phyloP scores from a whole-genome alignment of 768 basidiomycete genomes.

The Hygrocybe coccinea region DNA sequence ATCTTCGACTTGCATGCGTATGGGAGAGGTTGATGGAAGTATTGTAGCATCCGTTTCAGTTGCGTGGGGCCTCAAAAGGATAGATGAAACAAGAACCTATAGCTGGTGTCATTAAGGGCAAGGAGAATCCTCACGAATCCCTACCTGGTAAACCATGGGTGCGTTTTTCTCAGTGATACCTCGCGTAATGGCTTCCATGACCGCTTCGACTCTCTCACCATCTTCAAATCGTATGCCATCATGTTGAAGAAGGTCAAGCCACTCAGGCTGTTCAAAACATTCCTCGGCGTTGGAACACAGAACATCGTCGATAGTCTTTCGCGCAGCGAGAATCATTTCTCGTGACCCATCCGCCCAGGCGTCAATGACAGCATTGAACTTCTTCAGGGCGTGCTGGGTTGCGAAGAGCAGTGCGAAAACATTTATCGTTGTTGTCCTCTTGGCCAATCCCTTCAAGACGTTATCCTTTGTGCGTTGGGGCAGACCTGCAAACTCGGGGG shows the following conservation, averaged over 20 bases:
- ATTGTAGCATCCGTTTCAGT: constrained; percentile 55
- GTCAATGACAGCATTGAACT: constrained; percentile 54
- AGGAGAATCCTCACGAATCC: constrained; percentile 4
- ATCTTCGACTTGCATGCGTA: constrained; percentile 70
- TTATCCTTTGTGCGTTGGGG: constrained; percentile 59
- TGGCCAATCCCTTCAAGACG: constrained; percentile 69
- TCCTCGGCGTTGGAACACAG: constrained; percentile 54
- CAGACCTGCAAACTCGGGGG: constrained; percentile 69
- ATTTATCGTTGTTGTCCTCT: constrained; percentile 61
- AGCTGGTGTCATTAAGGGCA: not conserved
- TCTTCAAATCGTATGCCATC: constrained; percentile 76
- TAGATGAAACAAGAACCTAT: constrained; percentile 66
- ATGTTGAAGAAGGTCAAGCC: constrained; percentile 68
- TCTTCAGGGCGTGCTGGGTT: constrained; percentile 54
- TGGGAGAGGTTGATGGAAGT: constrained; percentile 63
- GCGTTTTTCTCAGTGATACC: constrained; percentile 64
- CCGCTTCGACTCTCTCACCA: constrained; percentile 69
- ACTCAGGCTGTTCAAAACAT: constrained; percentile 65
- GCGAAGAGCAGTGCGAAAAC: constrained; percentile 66
- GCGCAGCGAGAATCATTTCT: constrained; percentile 62
- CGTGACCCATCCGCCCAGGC: constrained; percentile 64
- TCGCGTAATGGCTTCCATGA: constrained; percentile 60
- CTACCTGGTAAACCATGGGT: constrained; percentile 70
- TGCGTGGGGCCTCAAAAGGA: constrained; percentile 65
- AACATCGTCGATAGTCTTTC: constrained; percentile 59